Conservation (phyloP, 1,284 basidiomycete genomes). For the Cutaneotrichosporon daszewskae region DNA sequence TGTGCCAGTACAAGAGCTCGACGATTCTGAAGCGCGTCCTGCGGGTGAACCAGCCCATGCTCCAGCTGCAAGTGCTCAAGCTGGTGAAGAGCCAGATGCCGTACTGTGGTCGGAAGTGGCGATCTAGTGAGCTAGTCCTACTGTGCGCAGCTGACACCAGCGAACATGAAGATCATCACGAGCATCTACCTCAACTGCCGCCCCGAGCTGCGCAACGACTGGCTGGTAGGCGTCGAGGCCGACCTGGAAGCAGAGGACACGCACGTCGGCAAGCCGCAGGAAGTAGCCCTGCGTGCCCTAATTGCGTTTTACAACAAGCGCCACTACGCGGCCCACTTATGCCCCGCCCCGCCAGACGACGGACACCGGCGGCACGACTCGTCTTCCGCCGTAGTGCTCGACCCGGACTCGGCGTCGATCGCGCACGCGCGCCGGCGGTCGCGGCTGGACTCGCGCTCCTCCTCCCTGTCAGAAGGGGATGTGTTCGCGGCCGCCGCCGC, state of each 20-base stretch:
- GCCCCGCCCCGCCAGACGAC: slow-evolving; percentile 1
- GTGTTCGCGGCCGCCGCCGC: slow-evolving; percentile 51
- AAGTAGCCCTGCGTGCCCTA: slow-evolving; percentile 87
- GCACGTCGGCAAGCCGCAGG: slow-evolving; percentile 66
- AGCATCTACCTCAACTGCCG: slow-evolving; percentile 96
- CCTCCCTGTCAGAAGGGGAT: slow-evolving; percentile 36
- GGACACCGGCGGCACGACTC: slow-evolving; percentile 22
- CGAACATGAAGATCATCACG: slow-evolving; percentile 99
- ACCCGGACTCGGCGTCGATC: slow-evolving; percentile 9
- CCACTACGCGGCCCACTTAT: slow-evolving; percentile 30
- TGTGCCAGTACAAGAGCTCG: slow-evolving; percentile 97
- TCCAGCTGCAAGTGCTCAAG: slow-evolving; percentile 95
- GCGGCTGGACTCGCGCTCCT: slow-evolving; percentile 13
- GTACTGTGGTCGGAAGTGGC: slow-evolving; percentile 96
- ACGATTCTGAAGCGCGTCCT: slow-evolving; percentile 92
- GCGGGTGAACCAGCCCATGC: slow-evolving; percentile 84
- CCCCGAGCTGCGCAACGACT: slow-evolving; percentile 94
- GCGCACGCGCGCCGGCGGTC: slow-evolving; percentile 9
- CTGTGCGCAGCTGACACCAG: slow-evolving; percentile 48
- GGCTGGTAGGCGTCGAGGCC: slow-evolving; percentile 88
- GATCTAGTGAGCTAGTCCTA: slow-evolving; percentile 64
- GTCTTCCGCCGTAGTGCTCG: slow-evolving; percentile 18
- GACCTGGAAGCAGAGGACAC: slow-evolving; percentile 72
- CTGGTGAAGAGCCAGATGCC: slow-evolving; percentile 98
- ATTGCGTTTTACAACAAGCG: slow-evolving; percentile 72